Evolutionary conservation across 306 rosid genomes (phyloP), one percentile per base, ranked within the genome.

Genomic region (Luffa acutangula): DNA sequence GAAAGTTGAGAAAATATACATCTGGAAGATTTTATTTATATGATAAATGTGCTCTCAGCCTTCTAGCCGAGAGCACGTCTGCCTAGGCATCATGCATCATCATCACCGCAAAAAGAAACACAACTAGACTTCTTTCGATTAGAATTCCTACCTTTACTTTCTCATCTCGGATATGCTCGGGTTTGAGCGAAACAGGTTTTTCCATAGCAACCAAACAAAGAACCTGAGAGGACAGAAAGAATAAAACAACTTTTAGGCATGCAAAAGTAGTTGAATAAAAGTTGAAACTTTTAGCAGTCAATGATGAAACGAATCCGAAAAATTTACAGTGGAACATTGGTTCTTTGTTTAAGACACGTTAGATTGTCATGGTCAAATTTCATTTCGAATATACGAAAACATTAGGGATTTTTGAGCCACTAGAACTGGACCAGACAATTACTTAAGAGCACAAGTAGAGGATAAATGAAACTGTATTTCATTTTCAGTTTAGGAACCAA

Each of bases 141-240:
- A 4, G 67, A 45, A 53, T 71, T 63, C 53, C 75, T 80, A 95
- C 99, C 97, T 95, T 95, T 78, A 95, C 97, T 95, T 95, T 95
- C 89, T 93, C 99, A 54, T 95, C 99, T 45, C 99, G 91, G 77
- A 95, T 91, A 78, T 95, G 86, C 91, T 95, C 99, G 13, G 99
- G 97, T 80, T 81, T 95, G 80, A 93, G 91, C 83, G 99, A 93
- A 86, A 95, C 46, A 17, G 99, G 99, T 79, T 90, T 95, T 84
- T 95, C 99, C 99, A 95, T 95, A 39, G 99, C 97, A 82, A 95
- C 87, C 87, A 95, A 85, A 86, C 99, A 95, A 74, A 95, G 89
- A 80, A 93, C 90, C 99, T 95, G 91, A 65, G 76, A 70, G 81
- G 36, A 21, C 73, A 83, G 42, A 67, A 82, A 75, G 12, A 74